Conservation (phyloP, 495 filamentous ascomycete genomes). For the Penicillium paradoxum region DNA sequence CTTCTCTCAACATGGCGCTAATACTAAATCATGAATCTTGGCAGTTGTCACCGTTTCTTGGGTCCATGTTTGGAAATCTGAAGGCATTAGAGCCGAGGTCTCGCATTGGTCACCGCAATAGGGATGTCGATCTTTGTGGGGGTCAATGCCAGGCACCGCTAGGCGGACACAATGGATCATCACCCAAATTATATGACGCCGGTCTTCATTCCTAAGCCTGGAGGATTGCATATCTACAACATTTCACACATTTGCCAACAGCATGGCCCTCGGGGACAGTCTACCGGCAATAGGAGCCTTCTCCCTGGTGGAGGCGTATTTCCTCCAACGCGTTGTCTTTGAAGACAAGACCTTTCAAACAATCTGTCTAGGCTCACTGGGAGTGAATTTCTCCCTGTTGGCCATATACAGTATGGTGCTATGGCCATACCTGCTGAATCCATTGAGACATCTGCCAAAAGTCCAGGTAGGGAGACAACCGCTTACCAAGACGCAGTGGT, state of each 20-base stretch:
- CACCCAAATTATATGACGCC: background rate
- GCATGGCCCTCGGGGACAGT: slow-evolving; percentile 7
- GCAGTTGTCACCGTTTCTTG: too few relatives aligned
- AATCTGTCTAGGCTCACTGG: slow-evolving; percentile 16
- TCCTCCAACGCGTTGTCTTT: slow-evolving; percentile 29
- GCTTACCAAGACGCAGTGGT: background rate
- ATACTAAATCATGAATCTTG: too few relatives aligned
- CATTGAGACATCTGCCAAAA: slow-evolving; percentile 58
- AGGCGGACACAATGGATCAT: background rate
- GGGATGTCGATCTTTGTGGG: slow-evolving; percentile 5
- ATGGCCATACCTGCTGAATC: slow-evolving; percentile 71
- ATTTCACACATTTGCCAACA: background rate
- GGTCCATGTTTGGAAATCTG: too few relatives aligned
- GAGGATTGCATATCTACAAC: background rate
- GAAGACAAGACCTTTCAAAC: slow-evolving; percentile 23
- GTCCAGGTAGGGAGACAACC: slow-evolving; percentile 39
- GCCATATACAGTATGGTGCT: slow-evolving; percentile 51
- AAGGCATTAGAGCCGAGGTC: slow-evolving; percentile 1
- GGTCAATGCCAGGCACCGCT: background rate
- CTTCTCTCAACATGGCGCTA: too few relatives aligned
- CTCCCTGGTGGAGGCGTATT: slow-evolving; percentile 26
- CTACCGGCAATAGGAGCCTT: slow-evolving; percentile 15
- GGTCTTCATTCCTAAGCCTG: background rate
- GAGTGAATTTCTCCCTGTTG: slow-evolving; percentile 23
- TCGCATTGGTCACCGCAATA: slow-evolving; percentile 4